These are phyloP conservation scores for Pachysandra terminalis DNA, from an alignment of 164 flowering plant species.

Conservation along the genomic window DNA sequence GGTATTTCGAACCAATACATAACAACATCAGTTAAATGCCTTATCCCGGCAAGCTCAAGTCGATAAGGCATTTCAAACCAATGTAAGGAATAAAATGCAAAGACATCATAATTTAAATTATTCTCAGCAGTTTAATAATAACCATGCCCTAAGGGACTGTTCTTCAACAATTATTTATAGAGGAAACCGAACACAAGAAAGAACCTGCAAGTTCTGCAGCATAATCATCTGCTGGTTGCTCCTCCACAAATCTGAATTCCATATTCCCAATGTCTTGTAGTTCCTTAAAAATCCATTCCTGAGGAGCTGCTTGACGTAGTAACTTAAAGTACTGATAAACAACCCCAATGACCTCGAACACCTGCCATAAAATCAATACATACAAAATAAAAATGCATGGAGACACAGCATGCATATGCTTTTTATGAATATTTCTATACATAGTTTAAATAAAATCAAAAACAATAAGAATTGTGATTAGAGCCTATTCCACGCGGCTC, in stretches of 20 bases:
- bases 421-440: too few species aligned
- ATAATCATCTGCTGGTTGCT: slow-evolving; percentile 97
- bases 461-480: too few species aligned
- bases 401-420: background rate
- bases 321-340: slow-evolving; percentile 88
- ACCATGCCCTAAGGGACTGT: background rate
- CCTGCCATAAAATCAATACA: slow-evolving; percentile 36
- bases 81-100: background rate
- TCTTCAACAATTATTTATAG: background rate
- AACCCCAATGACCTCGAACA: slow-evolving; percentile 71
- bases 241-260: slow-evolving; percentile 92
- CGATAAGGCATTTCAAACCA: background rate
- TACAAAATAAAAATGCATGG: background rate
- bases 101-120: background rate
- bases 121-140: background rate
- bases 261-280: slow-evolving; percentile 90
- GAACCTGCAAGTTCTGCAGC: slow-evolving; percentile 95
- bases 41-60: too few species aligned
- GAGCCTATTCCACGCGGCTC: too few species aligned
- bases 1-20: too few species aligned
- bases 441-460: too few species aligned
- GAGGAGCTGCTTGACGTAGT: slow-evolving; percentile 61
- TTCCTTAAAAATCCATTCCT: slow-evolving; percentile 90
- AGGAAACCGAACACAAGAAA: background rate
- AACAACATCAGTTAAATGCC: too few species aligned